Percentiles rank a stretch among this genome's conserved stretches.
Evolutionary conservation across 2,329 filamentous ascomycete species (phyloP).

Genomic region (Delphinella strobiligena): DNA sequence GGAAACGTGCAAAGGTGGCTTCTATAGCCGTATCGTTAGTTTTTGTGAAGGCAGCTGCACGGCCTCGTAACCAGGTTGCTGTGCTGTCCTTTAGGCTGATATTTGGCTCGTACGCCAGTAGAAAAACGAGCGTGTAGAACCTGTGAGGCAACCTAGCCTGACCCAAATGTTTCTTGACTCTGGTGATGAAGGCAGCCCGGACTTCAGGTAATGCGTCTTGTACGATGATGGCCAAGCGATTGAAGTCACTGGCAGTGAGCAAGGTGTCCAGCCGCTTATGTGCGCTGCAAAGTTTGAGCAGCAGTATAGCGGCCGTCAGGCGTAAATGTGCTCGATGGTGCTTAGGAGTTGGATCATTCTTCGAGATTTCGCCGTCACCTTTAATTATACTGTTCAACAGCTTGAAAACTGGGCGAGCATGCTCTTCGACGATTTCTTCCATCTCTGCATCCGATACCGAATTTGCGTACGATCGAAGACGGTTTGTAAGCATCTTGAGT

Average conservation of each 20-base stretch:
- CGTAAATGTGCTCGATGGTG: slow-evolving; percentile 72
- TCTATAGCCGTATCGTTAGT: slow-evolving; percentile 56
- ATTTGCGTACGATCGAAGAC: slow-evolving; percentile 49
- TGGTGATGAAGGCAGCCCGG: slow-evolving; percentile 65
- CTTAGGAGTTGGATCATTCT: slow-evolving; percentile 56
- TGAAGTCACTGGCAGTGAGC: slow-evolving; percentile 63
- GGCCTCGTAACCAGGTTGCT: slow-evolving; percentile 79
- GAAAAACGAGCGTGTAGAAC: slow-evolving; percentile 82
- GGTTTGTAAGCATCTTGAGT: slow-evolving; percentile 76
- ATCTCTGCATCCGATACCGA: slow-evolving; percentile 27
- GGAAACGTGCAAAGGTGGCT: slow-evolving; percentile 64
- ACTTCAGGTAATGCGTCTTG: slow-evolving; percentile 68
- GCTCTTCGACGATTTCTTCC: slow-evolving; percentile 31
- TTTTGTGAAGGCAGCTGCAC: slow-evolving; percentile 53
- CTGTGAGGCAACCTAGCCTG: slow-evolving; percentile 56
- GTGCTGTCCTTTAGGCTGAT: slow-evolving; percentile 60
- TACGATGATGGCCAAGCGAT: slow-evolving; percentile 65
- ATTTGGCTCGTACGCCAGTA: slow-evolving; percentile 82
- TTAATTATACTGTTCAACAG: slow-evolving; percentile 66
- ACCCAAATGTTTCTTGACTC: slow-evolving; percentile 82
- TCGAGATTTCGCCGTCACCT: slow-evolving; percentile 68
- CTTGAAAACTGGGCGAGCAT: slow-evolving; percentile 59
- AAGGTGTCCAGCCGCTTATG: slow-evolving; percentile 61
- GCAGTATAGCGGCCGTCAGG: slow-evolving; percentile 65
- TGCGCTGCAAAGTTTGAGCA: slow-evolving; percentile 69